Percentiles rank a stretch among this genome's conserved stretches.
Conservation (phyloP, 208 protist species). For the Acanthamoeba triangularis region DNA sequence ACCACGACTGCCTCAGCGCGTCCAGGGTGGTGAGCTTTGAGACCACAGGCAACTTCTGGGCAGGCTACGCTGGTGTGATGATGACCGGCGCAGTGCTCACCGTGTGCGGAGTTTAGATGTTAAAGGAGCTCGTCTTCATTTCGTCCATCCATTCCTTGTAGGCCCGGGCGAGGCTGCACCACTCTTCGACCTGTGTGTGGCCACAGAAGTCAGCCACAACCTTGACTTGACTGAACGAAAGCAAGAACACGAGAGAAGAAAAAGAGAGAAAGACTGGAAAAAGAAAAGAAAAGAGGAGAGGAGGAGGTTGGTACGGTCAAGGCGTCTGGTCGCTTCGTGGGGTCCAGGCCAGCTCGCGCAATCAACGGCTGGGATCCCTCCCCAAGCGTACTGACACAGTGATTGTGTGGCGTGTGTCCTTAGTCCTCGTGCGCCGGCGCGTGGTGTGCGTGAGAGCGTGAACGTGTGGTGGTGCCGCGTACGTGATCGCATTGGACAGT, state of each 20-base stretch:
- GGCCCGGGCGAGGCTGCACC: slow-evolving; percentile 18
- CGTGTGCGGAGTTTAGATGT: not conserved
- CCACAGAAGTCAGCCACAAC: too few relatives aligned
- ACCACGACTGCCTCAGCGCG: too few relatives aligned
- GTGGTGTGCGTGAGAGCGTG: too few relatives aligned
- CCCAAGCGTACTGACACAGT: not conserved
- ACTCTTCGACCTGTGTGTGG: not conserved
- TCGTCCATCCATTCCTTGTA: slow-evolving; percentile 60
- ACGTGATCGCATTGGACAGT: slow-evolving; percentile 60
- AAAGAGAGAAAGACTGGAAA: not conserved
- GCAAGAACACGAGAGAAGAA: not conserved
- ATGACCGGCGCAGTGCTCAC: too few relatives aligned
- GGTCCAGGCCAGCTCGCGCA: not conserved
- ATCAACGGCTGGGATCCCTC: not conserved
- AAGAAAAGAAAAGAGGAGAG: not conserved
- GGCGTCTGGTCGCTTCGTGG: slow-evolving; percentile 17
- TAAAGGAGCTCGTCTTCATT: slow-evolving; percentile 44
- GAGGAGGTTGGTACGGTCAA: not conserved
- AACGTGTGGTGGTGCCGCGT: too few relatives aligned
- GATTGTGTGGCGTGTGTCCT: not conserved
- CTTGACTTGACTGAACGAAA: too few relatives aligned
- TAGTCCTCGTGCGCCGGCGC: not conserved
- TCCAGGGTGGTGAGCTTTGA: too few relatives aligned
- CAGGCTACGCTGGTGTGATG: too few relatives aligned
- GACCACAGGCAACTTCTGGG: too few relatives aligned